These are phyloP conservation scores for Globisporangium iwayamae DNA, from an alignment of 352 stramenopile genomes.

Conservation along the genomic window DNA sequence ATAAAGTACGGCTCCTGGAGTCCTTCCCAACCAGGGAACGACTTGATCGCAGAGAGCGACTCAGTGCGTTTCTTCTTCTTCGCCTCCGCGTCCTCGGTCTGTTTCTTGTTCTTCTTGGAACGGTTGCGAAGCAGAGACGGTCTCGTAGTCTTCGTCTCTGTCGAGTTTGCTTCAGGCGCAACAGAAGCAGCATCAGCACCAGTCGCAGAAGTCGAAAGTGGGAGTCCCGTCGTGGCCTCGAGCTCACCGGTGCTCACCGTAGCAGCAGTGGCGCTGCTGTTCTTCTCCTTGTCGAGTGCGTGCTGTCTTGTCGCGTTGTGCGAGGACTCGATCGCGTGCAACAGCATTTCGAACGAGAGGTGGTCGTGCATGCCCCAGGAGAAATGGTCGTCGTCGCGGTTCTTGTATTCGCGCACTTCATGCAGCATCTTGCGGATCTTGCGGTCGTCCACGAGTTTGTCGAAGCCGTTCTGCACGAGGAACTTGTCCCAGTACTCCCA, in stretches of 20 bases:
- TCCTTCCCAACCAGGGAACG: conserved; percentile 45
- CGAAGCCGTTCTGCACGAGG: conserved; percentile 55
- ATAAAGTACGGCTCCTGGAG: conserved; percentile 71
- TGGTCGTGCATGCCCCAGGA: conserved; percentile 72
- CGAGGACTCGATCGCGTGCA: conserved; percentile 55
- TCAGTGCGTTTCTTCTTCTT: conserved; percentile 3
- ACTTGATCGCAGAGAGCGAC: background rate
- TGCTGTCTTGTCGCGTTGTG: conserved; percentile 29
- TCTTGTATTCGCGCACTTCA: conserved; percentile 49
- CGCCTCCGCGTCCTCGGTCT: background rate
- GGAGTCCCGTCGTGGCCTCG: background rate
- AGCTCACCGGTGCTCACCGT: background rate
- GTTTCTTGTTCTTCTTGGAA: background rate
- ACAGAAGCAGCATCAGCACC: too few species aligned
- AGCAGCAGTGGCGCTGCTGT: conserved; percentile 5
- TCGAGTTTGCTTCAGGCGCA: background rate
- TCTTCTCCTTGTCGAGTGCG: conserved; percentile 2
- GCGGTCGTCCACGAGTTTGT: conserved; percentile 64
- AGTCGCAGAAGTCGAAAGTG: background rate
- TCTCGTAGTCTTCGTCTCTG: background rate
- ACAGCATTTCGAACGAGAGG: conserved; percentile 67
- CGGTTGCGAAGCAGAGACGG: conserved; percentile 1
- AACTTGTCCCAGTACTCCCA: conserved; percentile 77
- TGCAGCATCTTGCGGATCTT: conserved; percentile 68
- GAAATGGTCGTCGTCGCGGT: conserved; percentile 59